phyloP scores from a whole-genome alignment of 495 filamentous ascomycete genomes.

The Aspergillus heteromorphus region DNA sequence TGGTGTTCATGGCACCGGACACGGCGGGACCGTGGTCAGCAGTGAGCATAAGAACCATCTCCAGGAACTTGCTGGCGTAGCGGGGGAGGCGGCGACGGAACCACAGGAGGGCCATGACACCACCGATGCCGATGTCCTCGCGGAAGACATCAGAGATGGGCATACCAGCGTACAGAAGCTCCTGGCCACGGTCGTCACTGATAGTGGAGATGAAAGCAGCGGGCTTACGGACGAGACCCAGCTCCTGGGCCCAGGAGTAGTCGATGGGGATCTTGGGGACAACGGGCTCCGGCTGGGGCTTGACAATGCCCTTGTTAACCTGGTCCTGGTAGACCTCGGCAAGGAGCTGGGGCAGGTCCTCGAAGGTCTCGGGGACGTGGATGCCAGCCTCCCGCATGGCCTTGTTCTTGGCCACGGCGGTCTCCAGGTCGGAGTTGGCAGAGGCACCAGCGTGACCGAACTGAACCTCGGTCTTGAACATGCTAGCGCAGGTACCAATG shows the following conservation, averaged over 20 bases:
- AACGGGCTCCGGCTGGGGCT: conserved; percentile 79
- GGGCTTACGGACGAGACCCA: conserved; percentile 98
- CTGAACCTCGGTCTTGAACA: conserved; percentile 99
- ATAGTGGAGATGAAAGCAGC: conserved; percentile 99
- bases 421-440: conserved; percentile 98
- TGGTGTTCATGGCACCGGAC: conserved; percentile 99
- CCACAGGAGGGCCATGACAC: conserved; percentile 99
- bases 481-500: conserved; percentile 96
- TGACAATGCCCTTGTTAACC: conserved; percentile 75
- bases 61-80: conserved; percentile 96
- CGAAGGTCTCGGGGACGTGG: conserved; percentile 91
- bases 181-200: conserved; percentile 98
- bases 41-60: conserved; percentile 99
- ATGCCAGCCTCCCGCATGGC: conserved; percentile 92
- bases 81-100: conserved; percentile 96
- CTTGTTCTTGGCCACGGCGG: conserved; percentile 92
- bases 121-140: conserved; percentile 97
- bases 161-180: conserved; percentile 97
- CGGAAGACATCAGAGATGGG: conserved; percentile 98
- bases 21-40: conserved; percentile 98
- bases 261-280: conserved; percentile 99
- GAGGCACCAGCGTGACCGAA: conserved; percentile 98
- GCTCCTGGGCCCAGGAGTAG: conserved; percentile 99
- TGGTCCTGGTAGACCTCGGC: conserved; percentile 77
- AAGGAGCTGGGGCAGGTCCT: conserved; percentile 80